Conservation (phyloP, 768 basidiomycete species). For the Boletales sp. region DNA sequence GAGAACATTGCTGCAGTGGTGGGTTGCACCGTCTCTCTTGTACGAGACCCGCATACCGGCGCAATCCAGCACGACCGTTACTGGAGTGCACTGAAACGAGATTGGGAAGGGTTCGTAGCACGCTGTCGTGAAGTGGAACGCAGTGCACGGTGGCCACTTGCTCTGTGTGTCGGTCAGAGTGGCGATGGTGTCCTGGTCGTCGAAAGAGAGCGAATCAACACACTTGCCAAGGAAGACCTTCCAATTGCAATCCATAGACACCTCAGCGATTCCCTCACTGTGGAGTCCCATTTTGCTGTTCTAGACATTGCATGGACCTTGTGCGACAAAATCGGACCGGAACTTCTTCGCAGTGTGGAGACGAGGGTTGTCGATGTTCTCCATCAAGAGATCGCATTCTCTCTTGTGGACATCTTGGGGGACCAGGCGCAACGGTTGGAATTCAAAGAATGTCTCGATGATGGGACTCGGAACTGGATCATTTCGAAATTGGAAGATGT, state of each 20-base stretch:
- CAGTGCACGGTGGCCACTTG: conserved; percentile 76
- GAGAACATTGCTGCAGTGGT: conserved; percentile 83
- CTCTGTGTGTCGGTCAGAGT: conserved; percentile 46
- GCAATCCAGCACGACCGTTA: conserved; percentile 74
- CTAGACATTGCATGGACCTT: conserved; percentile 64
- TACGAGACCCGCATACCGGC: conserved; percentile 74
- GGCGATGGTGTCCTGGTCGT: conserved; percentile 54
- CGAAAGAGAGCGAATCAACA: conserved; percentile 75
- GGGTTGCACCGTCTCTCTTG: conserved; percentile 77
- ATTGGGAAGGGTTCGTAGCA: conserved; percentile 96
- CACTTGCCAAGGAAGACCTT: conserved; percentile 61
- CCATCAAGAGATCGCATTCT: conserved; percentile 76
- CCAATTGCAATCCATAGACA: conserved; percentile 55
- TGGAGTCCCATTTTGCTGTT: conserved; percentile 53
- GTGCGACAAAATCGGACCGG: conserved; percentile 56
- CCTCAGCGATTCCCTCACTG: conserved; percentile 40
- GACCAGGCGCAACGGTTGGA: conserved; percentile 56
- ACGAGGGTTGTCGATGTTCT: conserved; percentile 56
- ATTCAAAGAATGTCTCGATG: conserved; percentile 56
- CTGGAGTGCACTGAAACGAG: conserved; percentile 80
- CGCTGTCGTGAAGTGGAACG: conserved; percentile 89
- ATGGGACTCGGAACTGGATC: conserved; percentile 60
- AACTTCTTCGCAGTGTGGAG: conserved; percentile 55
- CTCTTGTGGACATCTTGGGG: conserved; percentile 69
- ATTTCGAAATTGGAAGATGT: conserved; percentile 54